Evolutionary conservation across 768 basidiomycete species (phyloP).

Genomic region (Lactifluus hygrophoroides): DNA sequence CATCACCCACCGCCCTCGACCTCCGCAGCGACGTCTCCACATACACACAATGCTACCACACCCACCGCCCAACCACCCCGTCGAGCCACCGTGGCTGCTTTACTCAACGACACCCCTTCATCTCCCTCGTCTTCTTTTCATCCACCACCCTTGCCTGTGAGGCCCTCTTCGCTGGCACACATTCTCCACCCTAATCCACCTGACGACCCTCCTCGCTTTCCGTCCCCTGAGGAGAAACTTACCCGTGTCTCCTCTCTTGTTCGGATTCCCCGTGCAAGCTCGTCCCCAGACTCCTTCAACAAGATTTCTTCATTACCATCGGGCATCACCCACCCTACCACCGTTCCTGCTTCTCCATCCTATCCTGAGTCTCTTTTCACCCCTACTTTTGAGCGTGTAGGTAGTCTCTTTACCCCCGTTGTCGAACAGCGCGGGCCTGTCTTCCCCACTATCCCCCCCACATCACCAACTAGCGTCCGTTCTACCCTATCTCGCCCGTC

Average conservation of each 20-base stretch:
- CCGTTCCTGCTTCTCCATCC: constrained; percentile 7
- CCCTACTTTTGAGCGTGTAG: constrained; percentile 5
- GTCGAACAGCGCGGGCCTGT: constrained; percentile 9
- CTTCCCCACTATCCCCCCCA: constrained; percentile 2
- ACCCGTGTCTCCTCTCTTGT: constrained; percentile 16
- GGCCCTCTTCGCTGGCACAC: constrained; percentile 22
- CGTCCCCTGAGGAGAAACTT: constrained; percentile 19
- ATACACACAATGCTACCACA: constrained; percentile 31
- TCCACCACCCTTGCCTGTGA: constrained; percentile 9
- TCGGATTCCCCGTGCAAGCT: constrained; percentile 1
- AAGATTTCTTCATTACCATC: neutral
- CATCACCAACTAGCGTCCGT: constrained; percentile 13
- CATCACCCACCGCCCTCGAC: constrained; percentile 21
- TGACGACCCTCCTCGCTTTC: constrained; percentile 17
- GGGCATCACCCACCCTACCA: neutral
- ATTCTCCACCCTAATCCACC: constrained; percentile 20
- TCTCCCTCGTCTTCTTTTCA: constrained; percentile 20
- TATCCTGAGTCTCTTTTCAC: constrained; percentile 16
- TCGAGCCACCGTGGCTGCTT: constrained; percentile 67
- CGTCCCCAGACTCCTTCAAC: constrained; percentile 4
- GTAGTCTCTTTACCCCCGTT: constrained; percentile 13
- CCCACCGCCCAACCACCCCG: constrained; percentile 32
- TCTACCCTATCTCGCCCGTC: constrained; percentile 17
- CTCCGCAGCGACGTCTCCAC: constrained; percentile 31
- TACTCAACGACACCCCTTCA: constrained; percentile 55